Conservation (phyloP, 208 protist species). For the Trypanosomatidae sp. region DNA sequence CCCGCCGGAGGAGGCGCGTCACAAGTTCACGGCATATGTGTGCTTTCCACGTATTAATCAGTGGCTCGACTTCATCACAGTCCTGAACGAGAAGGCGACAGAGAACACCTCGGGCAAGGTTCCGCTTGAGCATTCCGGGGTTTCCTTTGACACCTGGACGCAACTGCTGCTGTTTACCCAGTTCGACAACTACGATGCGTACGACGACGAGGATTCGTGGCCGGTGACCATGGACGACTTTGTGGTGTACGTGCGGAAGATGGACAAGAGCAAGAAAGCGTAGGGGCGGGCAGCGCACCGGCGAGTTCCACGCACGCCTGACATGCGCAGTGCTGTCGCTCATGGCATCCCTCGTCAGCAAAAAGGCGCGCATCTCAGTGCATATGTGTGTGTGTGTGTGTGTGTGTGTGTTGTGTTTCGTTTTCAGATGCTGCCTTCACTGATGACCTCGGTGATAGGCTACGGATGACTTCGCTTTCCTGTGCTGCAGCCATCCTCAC, state of each 20-base stretch:
- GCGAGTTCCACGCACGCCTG: background rate
- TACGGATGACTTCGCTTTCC: background rate
- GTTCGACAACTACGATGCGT: constrained; percentile 47
- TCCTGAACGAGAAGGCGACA: constrained; percentile 8
- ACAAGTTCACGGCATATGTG: constrained; percentile 41
- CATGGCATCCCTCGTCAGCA: background rate
- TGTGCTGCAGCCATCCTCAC: background rate
- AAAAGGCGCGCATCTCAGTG: background rate
- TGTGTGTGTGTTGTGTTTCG: background rate
- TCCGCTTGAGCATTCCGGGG: constrained; percentile 22
- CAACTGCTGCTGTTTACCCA: constrained; percentile 65
- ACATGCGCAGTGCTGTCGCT: background rate
- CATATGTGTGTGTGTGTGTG: background rate
- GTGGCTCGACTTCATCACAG: constrained; percentile 62
- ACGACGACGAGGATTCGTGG: constrained; percentile 74
- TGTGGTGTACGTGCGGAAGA: constrained; percentile 40
- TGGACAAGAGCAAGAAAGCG: constrained; percentile 13
- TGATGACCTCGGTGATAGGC: background rate
- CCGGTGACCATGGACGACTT: constrained; percentile 84
- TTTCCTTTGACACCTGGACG: constrained; percentile 73
- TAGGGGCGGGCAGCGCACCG: background rate
- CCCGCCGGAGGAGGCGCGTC: constrained; percentile 10
- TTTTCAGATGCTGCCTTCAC: background rate
- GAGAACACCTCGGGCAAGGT: constrained; percentile 11
- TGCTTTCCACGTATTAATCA: constrained; percentile 44